phyloP scores from a whole-genome alignment of 2,329 filamentous ascomycete species.

The Diaporthe humulicola region DNA sequence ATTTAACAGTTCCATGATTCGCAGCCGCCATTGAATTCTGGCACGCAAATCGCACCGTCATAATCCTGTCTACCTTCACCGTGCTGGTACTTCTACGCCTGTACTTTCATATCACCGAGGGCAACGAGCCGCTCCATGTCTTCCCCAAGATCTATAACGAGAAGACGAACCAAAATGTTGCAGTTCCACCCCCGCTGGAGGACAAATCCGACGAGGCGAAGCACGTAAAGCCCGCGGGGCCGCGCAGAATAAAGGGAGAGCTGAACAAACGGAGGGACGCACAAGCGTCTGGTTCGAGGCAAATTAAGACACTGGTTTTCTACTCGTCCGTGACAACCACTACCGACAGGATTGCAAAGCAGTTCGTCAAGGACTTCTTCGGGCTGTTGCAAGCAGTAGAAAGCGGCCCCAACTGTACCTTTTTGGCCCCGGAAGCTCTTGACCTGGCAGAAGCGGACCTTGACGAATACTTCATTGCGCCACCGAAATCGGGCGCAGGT shows the following conservation, averaged over 20 bases:
- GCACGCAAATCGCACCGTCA: slow-evolving; percentile 61
- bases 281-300: slow-evolving; percentile 48
- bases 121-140: slow-evolving; percentile 51
- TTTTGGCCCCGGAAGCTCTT: slow-evolving; percentile 73
- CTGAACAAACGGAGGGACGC: slow-evolving; percentile 51
- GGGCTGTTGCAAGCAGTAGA: slow-evolving; percentile 64
- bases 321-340: slow-evolving; percentile 90
- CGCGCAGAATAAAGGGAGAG: slow-evolving; percentile 60
- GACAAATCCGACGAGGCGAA: slow-evolving; percentile 46
- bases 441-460: slow-evolving; percentile 91
- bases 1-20: neutral
- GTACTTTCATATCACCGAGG: slow-evolving; percentile 56
- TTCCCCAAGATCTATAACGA: slow-evolving; percentile 53
- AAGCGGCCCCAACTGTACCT: slow-evolving; percentile 51
- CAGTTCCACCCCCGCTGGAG: slow-evolving; percentile 13
- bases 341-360: slow-evolving; percentile 80
- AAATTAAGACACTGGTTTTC: slow-evolving; percentile 83
- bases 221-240: slow-evolving; percentile 54
- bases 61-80: slow-evolving; percentile 56
- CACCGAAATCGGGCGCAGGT: slow-evolving; percentile 71
- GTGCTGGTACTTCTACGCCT: slow-evolving; percentile 55
- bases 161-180: slow-evolving; percentile 17
- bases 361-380: slow-evolving; percentile 70
- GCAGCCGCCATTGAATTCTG: slow-evolving; percentile 54
- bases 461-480: slow-evolving; percentile 90